Base-by-base conservation (phyloP, 2,329 filamentous ascomycete species). In the Rhynchosporium agropyri region DNA sequence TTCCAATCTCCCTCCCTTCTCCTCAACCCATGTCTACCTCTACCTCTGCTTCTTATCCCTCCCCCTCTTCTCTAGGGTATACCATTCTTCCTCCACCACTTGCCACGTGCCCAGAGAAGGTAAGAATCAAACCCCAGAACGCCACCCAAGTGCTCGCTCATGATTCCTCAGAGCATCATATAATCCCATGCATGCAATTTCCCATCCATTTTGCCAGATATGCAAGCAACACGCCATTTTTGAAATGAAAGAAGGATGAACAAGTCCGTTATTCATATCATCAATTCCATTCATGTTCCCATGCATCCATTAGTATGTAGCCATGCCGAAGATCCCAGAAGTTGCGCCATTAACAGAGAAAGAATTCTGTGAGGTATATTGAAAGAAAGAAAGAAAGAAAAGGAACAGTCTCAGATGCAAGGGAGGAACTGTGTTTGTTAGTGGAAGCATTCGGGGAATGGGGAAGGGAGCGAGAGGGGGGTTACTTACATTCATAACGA, bases 401-500 rank as follows among this genome's bases (percentile, higher is more conserved):
- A 1, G 20, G 20, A 20, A 20, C 20, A 49, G 49, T 15, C 15
- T 77, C 74, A 79, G 68, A 80, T 80, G 70, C 77, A 79, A 59
- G 78, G 78, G 55, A 80, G 71, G 69, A 80, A 79, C 77, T 79
- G 53, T 38, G 15, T 42, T 70, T 56, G 71, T 69, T 59, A 55
- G 31, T 20, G 51, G 3, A 36, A 50, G 13, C 42, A 29, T 10
- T 29, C 12, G 6, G 12, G n/a, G 10, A 20, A 20, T 20, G 29
- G 10, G n/a, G 43, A 49, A 36, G 33, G 20, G 20, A 20, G 20
- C 20, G 20, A 20, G 20, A 20, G 43, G 46, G 36, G n/a, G 49
- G 59, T 60, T 8, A 88, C 93, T 89, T 77, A 97, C 95, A 79
- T 97, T 97, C 81, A 98, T 94, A 73, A 97, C 91, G 76, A 98